Evolutionary conservation across 805 yeast species (phyloP).

Genomic region (Sugiyamaella qingdaonensis): DNA sequence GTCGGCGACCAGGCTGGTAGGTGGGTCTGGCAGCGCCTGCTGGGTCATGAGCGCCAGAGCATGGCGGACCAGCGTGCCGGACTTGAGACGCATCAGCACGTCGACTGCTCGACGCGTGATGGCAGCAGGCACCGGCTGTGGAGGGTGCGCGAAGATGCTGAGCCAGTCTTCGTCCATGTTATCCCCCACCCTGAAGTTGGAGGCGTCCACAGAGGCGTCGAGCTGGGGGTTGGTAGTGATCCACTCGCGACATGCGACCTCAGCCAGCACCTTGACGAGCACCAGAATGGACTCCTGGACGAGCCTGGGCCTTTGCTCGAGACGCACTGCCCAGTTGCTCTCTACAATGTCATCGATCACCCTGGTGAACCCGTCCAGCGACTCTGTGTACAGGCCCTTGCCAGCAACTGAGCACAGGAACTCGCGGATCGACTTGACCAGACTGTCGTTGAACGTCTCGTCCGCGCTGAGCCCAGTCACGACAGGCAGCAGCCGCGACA

Average conservation of each 20-base stretch:
- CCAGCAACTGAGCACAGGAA: constrained; percentile 18
- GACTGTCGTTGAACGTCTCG: constrained; percentile 15
- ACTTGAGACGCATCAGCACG: constrained; percentile 14
- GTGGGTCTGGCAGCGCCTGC: constrained; percentile 1
- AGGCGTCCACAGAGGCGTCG: not conserved
- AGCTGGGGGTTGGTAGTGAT: not conserved
- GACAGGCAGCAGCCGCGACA: constrained; percentile 17
- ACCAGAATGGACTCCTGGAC: constrained; percentile 14
- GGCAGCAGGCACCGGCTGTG: constrained; percentile 10
- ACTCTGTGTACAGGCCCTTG: constrained; percentile 16
- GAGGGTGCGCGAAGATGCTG: constrained; percentile 10
- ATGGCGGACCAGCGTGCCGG: constrained; percentile 9
- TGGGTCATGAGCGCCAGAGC: constrained; percentile 9
- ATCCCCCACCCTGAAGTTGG: not conserved
- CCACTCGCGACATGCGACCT: constrained; percentile 20
- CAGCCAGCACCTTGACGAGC: constrained; percentile 14
- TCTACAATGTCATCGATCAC: constrained; percentile 12
- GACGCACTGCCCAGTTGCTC: constrained; percentile 5
- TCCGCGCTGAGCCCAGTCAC: constrained; percentile 14
- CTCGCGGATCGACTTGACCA: constrained; percentile 9
- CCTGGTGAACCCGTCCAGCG: constrained; percentile 12
- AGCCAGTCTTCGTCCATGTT: constrained; percentile 9
- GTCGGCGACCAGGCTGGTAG: constrained; percentile 10
- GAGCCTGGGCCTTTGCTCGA: constrained; percentile 7
- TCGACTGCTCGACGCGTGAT: constrained; percentile 13